These are phyloP conservation scores for Tilletia setariae DNA, from an alignment of 1,284 basidiomycete species.

Conservation along the genomic window DNA sequence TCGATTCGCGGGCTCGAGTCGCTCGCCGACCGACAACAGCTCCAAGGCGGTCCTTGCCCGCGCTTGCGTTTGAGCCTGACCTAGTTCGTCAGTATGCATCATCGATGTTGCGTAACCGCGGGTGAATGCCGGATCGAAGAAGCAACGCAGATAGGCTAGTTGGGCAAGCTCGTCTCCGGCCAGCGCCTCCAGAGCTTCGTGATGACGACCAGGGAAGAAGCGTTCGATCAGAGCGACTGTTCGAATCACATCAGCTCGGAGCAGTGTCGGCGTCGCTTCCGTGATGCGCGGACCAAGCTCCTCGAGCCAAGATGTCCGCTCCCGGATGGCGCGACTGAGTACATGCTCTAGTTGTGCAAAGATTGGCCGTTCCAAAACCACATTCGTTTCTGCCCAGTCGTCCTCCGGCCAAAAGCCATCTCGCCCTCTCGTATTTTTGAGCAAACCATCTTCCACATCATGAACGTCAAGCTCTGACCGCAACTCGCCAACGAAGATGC, in stretches of 20 bases:
- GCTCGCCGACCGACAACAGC: conserved; percentile 23
- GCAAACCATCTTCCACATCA: conserved; percentile 24
- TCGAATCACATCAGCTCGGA: conserved; percentile 64
- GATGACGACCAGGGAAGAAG: conserved; percentile 64
- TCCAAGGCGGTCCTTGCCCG: conserved; percentile 5
- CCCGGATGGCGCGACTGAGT: conserved; percentile 2
- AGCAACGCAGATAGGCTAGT: conserved; percentile 73
- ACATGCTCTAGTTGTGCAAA: conserved; percentile 15
- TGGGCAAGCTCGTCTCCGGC: conserved; percentile 61
- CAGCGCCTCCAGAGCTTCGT: conserved; percentile 54
- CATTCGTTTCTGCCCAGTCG: neutral
- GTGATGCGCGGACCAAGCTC: conserved; percentile 56
- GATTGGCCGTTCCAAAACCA: neutral
- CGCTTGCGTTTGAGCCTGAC: neutral
- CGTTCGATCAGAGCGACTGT: conserved; percentile 75
- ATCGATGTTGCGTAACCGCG: neutral
- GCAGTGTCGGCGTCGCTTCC: conserved; percentile 65
- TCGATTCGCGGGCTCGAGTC: conserved; percentile 61
- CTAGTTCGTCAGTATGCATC: neutral
- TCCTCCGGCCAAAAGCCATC: neutral
- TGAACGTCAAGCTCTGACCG: conserved; percentile 68
- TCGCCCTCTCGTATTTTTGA: conserved; percentile 61
- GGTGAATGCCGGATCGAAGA: conserved; percentile 63
- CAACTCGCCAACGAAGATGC: conserved; percentile 73
- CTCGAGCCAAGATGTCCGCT: conserved; percentile 16